A percentile compares a stretch with the other conserved stretches of the same genome.
These are phyloP conservation scores for Hypoxylon sp. DNA, from an alignment of 2,329 filamentous ascomycete species.

Conservation along the genomic window DNA sequence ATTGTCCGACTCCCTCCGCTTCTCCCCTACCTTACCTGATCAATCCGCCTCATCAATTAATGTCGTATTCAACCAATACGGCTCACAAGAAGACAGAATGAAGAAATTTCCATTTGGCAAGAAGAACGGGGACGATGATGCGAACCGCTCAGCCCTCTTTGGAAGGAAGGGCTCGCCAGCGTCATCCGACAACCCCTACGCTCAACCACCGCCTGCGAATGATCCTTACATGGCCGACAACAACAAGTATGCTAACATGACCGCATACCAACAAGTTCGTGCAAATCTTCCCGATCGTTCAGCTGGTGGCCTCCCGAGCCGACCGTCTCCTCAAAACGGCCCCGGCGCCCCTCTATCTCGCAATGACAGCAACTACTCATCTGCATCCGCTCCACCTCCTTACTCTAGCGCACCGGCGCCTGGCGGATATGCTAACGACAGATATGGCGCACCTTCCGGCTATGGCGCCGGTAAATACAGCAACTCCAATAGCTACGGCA, in stretches of 20 bases:
- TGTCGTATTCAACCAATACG: slow-evolving; percentile 7
- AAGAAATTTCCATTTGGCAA: slow-evolving; percentile 73
- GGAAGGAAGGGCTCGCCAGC: slow-evolving; percentile 67
- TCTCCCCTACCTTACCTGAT: slow-evolving; percentile 12
- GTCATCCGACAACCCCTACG: slow-evolving; percentile 71
- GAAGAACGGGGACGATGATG: slow-evolving; percentile 67
- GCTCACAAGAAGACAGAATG: slow-evolving; percentile 60
- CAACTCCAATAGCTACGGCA: slow-evolving; percentile 53
- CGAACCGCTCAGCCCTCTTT: slow-evolving; percentile 67
- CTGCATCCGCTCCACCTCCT: slow-evolving; percentile 56
- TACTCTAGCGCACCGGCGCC: slow-evolving; percentile 49
- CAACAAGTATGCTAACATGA: slow-evolving; percentile 60
- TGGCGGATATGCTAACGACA: slow-evolving; percentile 52
- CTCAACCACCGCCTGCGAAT: slow-evolving; percentile 61
- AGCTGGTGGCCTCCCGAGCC: slow-evolving; percentile 57
- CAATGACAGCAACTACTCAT: slow-evolving; percentile 48
- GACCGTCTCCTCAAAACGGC: slow-evolving; percentile 55
- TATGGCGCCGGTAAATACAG: slow-evolving; percentile 71
- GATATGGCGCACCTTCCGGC: slow-evolving; percentile 57
- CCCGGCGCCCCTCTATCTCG: slow-evolving; percentile 48
- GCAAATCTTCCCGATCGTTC: slow-evolving; percentile 54
- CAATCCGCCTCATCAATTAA: slow-evolving; percentile 32
- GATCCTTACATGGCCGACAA: slow-evolving; percentile 70
- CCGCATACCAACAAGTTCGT: slow-evolving; percentile 63
- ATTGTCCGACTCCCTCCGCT: slow-evolving; percentile 24